A percentile compares a stretch with the other conserved stretches of the same genome.
Evolutionary conservation across 768 basidiomycete species (phyloP).

Genomic region (Daedaleopsis nitida): DNA sequence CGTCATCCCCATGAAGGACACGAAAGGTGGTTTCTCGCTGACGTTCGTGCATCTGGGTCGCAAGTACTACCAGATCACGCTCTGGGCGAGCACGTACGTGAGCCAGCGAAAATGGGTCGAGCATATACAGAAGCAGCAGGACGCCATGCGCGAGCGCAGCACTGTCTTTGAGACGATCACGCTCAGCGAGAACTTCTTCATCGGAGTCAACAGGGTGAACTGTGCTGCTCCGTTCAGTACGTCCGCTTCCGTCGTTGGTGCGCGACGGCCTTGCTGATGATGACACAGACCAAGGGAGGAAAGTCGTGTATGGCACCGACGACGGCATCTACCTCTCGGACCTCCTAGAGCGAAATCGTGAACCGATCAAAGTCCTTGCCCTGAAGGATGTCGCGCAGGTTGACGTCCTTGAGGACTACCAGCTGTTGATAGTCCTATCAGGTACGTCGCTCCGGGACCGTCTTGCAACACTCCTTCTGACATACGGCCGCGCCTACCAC

Average conservation of each 20-base stretch:
- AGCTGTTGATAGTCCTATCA: slow-evolving; percentile 97
- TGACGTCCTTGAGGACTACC: slow-evolving; percentile 94
- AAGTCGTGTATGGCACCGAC: slow-evolving; percentile 95
- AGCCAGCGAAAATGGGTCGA: slow-evolving; percentile 95
- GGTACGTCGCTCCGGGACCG: slow-evolving; percentile 46
- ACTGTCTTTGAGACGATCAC: slow-evolving; percentile 83
- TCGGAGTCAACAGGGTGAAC: slow-evolving; percentile 83
- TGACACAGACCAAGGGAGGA: slow-evolving; percentile 68
- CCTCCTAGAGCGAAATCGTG: slow-evolving; percentile 69
- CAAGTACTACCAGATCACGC: slow-evolving; percentile 86
- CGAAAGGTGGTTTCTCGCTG: slow-evolving; percentile 87
- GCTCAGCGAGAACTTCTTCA: slow-evolving; percentile 88
- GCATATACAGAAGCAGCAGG: slow-evolving; percentile 87
- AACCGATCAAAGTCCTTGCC: slow-evolving; percentile 88
- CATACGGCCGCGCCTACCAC: background rate
- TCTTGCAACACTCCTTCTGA: background rate
- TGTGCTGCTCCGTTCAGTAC: slow-evolving; percentile 88
- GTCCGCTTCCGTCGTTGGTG: slow-evolving; percentile 34
- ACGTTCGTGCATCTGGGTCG: slow-evolving; percentile 94
- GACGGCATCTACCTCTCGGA: slow-evolving; percentile 97
- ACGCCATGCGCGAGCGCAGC: slow-evolving; percentile 79
- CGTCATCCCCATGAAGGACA: slow-evolving; percentile 54
- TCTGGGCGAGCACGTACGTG: slow-evolving; percentile 87
- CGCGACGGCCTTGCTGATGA: background rate
- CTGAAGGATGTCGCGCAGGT: slow-evolving; percentile 91